Evolutionary conservation across 176 grass and related monocot genomes (phyloP).

Genomic region (Saccharum spontaneum): DNA sequence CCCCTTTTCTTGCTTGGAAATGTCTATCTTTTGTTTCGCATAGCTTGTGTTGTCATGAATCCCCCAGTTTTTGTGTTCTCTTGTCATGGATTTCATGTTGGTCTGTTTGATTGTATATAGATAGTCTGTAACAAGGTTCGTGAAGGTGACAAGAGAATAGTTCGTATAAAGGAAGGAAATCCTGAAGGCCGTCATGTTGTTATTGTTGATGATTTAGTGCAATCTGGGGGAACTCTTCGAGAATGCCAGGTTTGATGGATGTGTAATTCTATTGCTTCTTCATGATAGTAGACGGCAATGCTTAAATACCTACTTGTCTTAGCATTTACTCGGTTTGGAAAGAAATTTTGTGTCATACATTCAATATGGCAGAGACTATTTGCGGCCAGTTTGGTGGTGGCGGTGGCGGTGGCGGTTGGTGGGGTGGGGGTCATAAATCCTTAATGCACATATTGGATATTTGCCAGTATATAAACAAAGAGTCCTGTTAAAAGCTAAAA

Average conservation of each 20-base stretch:
- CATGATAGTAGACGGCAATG: not conserved
- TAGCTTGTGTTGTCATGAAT: not conserved
- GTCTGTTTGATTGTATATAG: slow-evolving; percentile 45
- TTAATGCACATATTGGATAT: not conserved
- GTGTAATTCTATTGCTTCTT: not conserved
- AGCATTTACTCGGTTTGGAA: not conserved
- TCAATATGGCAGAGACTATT: not conserved
- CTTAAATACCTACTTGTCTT: not conserved
- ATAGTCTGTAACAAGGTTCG: slow-evolving; percentile 86
- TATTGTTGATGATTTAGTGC: slow-evolving; percentile 96
- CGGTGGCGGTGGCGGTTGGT: no score
- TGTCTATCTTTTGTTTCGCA: not conserved
- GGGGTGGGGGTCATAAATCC: not conserved
- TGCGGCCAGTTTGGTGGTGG: no score
- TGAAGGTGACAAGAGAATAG: slow-evolving; percentile 79
- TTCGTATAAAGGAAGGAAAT: slow-evolving; percentile 76
- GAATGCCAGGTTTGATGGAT: slow-evolving; percentile 73
- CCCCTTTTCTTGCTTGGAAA: slow-evolving; percentile 3
- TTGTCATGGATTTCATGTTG: slow-evolving; percentile 10
- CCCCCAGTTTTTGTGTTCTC: not conserved
- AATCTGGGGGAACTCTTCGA: slow-evolving; percentile 86
- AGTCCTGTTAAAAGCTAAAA: not conserved
- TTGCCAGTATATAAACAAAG: not conserved
- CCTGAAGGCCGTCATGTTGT: slow-evolving; percentile 83
- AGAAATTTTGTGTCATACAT: not conserved